phyloP scores from a whole-genome alignment of 768 basidiomycete genomes.

The Suillus sp. region DNA sequence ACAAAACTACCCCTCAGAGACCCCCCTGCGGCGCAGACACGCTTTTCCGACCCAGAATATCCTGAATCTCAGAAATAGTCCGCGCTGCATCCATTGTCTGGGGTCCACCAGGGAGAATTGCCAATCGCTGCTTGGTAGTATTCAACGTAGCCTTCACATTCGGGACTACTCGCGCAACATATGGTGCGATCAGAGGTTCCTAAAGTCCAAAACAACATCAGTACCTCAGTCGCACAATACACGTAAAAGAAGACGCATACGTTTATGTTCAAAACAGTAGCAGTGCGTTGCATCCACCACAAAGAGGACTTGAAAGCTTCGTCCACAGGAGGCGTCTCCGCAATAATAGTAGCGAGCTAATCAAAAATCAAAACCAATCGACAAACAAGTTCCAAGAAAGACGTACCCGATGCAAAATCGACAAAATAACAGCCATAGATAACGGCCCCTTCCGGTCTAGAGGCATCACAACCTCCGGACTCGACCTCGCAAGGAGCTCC shows the following conservation, averaged over 20 bases:
- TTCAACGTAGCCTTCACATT: conserved; percentile 77
- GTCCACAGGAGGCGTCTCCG: conserved; percentile 75
- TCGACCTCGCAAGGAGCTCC: conserved; percentile 70
- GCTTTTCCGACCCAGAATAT: conserved; percentile 56
- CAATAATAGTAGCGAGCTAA: conserved; percentile 73
- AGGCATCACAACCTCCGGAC: conserved; percentile 81
- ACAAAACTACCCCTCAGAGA: background rate
- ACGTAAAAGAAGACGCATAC: conserved; percentile 39
- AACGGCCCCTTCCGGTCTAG: conserved; percentile 66
- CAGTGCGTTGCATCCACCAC: conserved; percentile 86
- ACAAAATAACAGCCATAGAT: conserved; percentile 83
- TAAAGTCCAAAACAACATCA: conserved; percentile 25
- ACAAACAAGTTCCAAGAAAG: conserved; percentile 7
- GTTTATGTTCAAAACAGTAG: conserved; percentile 70
- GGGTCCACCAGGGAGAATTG: conserved; percentile 73
- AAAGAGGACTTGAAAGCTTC: conserved; percentile 80
- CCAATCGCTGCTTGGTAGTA: conserved; percentile 77
- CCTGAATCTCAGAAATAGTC: conserved; percentile 74
- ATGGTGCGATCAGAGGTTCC: conserved; percentile 83
- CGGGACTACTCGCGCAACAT: conserved; percentile 78
- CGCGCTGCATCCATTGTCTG: conserved; percentile 68
- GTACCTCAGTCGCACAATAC: background rate
- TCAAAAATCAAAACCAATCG: conserved; percentile 7
- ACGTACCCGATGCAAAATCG: conserved; percentile 79
- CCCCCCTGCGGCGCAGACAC: conserved; percentile 13